These are phyloP conservation scores for Talaromyces marneffei DNA, from an alignment of 2,329 filamentous ascomycete genomes.

Conservation along the genomic window DNA sequence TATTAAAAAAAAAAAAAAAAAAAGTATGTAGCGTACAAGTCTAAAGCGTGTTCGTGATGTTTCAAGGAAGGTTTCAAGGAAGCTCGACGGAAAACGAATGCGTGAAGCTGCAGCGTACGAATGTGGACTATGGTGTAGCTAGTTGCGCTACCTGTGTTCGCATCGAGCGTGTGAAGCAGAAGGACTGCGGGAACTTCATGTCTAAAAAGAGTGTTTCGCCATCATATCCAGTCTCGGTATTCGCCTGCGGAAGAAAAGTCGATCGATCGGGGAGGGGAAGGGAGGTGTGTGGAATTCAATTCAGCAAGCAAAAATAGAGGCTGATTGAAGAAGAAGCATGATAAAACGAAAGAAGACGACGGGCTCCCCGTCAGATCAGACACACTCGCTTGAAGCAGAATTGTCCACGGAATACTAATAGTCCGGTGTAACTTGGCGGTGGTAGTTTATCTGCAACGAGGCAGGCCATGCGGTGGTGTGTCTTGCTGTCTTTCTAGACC, in stretches of 20 bases:
- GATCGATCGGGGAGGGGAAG: too few relatives aligned
- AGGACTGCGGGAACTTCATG: constrained; percentile 1
- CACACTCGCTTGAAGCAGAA: constrained; percentile 7
- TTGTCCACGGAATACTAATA: not conserved
- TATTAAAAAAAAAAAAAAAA: too few relatives aligned
- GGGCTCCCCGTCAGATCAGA: not conserved
- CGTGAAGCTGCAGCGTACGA: not conserved
- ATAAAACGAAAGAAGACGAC: not conserved
- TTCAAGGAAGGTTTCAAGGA: too few relatives aligned
- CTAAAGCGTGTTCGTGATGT: not conserved
- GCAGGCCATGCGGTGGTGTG: not conserved
- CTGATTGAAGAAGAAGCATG: not conserved
- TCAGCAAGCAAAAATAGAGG: not conserved
- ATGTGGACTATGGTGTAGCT: not conserved
- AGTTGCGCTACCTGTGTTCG: not conserved
- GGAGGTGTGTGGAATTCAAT: not conserved
- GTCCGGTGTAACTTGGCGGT: not conserved
- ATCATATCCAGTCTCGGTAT: not conserved
- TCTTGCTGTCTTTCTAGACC: not conserved
- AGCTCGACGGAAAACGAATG: constrained; percentile 4
- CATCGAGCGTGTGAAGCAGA: constrained; percentile 1
- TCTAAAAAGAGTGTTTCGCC: not conserved
- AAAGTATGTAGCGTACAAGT: not conserved
- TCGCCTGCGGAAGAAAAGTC: not conserved
- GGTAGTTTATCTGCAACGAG: constrained; percentile 5